Evolutionary conservation across 1,284 basidiomycete genomes (phyloP).

Genomic region (Paramarasmius palmivorus): DNA sequence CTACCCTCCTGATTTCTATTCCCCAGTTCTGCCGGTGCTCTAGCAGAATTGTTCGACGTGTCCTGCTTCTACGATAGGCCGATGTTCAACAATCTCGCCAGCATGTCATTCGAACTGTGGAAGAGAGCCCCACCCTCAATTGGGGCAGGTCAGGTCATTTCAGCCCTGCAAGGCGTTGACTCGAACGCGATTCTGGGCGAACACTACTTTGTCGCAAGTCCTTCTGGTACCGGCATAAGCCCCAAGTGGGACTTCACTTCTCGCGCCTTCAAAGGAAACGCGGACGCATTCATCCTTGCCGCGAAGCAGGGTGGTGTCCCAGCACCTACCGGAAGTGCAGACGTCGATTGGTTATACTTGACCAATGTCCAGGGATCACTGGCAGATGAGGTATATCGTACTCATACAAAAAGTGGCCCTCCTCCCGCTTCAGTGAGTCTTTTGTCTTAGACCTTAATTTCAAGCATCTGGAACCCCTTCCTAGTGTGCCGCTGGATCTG

Average conservation of each 20-base stretch:
- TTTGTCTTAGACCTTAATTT: not conserved
- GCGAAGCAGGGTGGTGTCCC: conserved; percentile 41
- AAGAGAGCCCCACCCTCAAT: conserved; percentile 24
- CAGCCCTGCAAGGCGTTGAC: conserved; percentile 26
- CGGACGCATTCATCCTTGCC: conserved; percentile 49
- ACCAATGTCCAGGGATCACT: conserved; percentile 46
- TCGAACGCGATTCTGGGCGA: conserved; percentile 43
- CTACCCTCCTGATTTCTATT: not conserved
- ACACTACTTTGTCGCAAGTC: conserved; percentile 57
- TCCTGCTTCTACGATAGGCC: conserved; percentile 48
- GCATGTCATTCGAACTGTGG: conserved; percentile 43
- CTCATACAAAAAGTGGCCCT: conserved; percentile 62
- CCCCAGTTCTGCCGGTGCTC: conserved; percentile 43
- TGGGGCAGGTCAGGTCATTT: conserved; percentile 38
- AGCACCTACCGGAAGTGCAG: conserved; percentile 43
- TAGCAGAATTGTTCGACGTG: conserved; percentile 60
- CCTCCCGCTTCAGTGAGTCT: conserved; percentile 53
- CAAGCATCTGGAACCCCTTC: not conserved
- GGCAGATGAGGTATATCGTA: conserved; percentile 53
- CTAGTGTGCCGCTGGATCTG: conserved; percentile 12
- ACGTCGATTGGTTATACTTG: conserved; percentile 62
- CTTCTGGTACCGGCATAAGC: conserved; percentile 43
- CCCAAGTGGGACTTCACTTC: conserved; percentile 64
- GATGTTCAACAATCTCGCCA: conserved; percentile 40
- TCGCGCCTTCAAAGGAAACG: conserved; percentile 35